Evolutionary conservation across 192 early-diverging fungal species (phyloP).

Genomic region (Phlyctochytrium arcticum): DNA sequence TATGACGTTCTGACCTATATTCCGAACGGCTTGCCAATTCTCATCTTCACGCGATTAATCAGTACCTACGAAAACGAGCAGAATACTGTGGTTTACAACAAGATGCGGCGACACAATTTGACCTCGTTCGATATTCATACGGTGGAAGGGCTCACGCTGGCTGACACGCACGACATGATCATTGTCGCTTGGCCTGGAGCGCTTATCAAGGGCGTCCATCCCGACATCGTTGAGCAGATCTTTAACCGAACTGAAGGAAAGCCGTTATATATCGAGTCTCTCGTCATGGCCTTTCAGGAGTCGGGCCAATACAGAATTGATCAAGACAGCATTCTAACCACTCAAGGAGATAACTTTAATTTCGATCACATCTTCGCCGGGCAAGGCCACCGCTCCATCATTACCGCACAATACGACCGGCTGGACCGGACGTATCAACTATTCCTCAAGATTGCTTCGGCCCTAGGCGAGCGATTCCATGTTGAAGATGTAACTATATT

Average conservation of each 20-base stretch:
- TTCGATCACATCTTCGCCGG: slow-evolving; percentile 44
- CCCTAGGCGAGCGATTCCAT: slow-evolving; percentile 44
- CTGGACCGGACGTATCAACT: slow-evolving; percentile 48
- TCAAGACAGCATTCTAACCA: slow-evolving; percentile 22
- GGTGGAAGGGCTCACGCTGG: slow-evolving; percentile 30
- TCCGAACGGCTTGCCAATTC: slow-evolving; percentile 14
- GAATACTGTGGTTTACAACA: not conserved
- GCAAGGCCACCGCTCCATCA: slow-evolving; percentile 43
- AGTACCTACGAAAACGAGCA: slow-evolving; percentile 38
- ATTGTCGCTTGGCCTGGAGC: slow-evolving; percentile 28
- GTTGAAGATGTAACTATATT: slow-evolving; percentile 49
- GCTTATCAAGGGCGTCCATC: slow-evolving; percentile 27
- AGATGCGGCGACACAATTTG: slow-evolving; percentile 29
- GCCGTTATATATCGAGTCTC: slow-evolving; percentile 41
- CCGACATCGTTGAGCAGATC: slow-evolving; percentile 33
- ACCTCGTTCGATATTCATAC: slow-evolving; percentile 1
- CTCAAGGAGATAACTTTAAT: slow-evolving; percentile 35
- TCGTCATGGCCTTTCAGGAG: slow-evolving; percentile 45
- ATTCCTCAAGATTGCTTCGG: slow-evolving; percentile 50
- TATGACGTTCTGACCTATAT: slow-evolving; percentile 30
- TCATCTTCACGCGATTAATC: slow-evolving; percentile 39
- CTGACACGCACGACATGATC: slow-evolving; percentile 42
- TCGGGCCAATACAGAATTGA: slow-evolving; percentile 36
- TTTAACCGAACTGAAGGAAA: slow-evolving; percentile 46
- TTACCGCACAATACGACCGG: slow-evolving; percentile 51